A percentile compares a stretch with the other conserved stretches of the same genome.
Conservation (phyloP, 208 protist species). For the Borovskyia barvae region DNA sequence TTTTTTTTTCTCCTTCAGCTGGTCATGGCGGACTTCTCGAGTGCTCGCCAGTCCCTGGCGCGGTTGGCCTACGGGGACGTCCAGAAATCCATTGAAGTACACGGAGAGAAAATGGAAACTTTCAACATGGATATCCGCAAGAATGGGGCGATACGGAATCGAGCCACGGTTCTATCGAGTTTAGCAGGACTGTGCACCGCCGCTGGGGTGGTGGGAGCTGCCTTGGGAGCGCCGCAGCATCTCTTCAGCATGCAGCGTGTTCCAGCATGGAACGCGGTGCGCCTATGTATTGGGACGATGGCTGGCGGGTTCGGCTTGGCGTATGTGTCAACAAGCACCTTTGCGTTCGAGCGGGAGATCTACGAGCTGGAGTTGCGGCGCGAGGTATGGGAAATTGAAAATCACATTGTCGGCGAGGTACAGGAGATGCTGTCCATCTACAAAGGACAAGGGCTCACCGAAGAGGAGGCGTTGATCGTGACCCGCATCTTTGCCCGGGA, state of each 20-base stretch:
- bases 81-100: slow-evolving; percentile 55
- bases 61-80: slow-evolving; percentile 66
- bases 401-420: slow-evolving; percentile 87
- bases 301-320: slow-evolving; percentile 41
- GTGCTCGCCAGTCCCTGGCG: slow-evolving; percentile 40
- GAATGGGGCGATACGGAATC: slow-evolving; percentile 81
- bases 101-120: slow-evolving; percentile 69
- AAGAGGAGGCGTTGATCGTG: slow-evolving; percentile 85
- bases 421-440: slow-evolving; percentile 94
- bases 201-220: slow-evolving; percentile 35
- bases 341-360: slow-evolving; percentile 64
- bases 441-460: slow-evolving; percentile 80
- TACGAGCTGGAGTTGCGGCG: slow-evolving; percentile 86
- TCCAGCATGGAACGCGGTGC: slow-evolving; percentile 17
- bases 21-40: slow-evolving; percentile 34
- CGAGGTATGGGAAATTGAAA: slow-evolving; percentile 94
- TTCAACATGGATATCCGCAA: slow-evolving; percentile 87
- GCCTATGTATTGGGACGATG: slow-evolving; percentile 35
- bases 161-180: slow-evolving; percentile 54
- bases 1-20: background rate
- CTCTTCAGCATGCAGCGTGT: slow-evolving; percentile 8
- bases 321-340: slow-evolving; percentile 45
- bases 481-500: slow-evolving; percentile 87
- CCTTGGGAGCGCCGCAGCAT: slow-evolving; percentile 5
- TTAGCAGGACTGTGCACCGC: slow-evolving; percentile 55